Evolutionary conservation across 352 stramenopile species (phyloP).

Genomic region (Pythium monospermum): DNA sequence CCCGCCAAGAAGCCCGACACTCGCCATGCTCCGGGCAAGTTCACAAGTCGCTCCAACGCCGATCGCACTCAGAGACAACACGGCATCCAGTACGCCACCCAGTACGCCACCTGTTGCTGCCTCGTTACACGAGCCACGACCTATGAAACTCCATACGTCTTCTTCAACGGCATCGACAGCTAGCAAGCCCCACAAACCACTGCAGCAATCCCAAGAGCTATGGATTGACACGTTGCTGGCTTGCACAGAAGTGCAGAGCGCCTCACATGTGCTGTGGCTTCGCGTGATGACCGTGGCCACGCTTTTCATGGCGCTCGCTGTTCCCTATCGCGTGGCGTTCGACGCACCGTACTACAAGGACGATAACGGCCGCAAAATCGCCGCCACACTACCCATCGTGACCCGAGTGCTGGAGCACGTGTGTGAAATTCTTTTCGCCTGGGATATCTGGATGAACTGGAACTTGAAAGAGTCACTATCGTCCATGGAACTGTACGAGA

Average conservation of each 20-base stretch:
- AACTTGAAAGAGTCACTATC: conserved; percentile 37
- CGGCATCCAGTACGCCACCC: neutral
- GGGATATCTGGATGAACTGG: conserved; percentile 63
- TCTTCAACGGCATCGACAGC: neutral
- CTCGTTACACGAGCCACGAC: too few relatives aligned
- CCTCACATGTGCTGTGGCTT: conserved; percentile 38
- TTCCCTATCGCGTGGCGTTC: conserved; percentile 44
- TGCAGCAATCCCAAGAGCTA: conserved; percentile 10
- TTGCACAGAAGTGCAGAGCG: conserved; percentile 39
- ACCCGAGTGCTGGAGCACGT: conserved; percentile 29
- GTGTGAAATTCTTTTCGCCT: conserved; percentile 43
- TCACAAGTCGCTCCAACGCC: neutral
- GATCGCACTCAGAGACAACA: too few relatives aligned
- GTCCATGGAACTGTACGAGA: conserved; percentile 52
- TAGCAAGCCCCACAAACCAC: neutral
- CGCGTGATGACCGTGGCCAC: conserved; percentile 24
- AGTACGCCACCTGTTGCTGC: neutral
- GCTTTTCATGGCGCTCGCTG: conserved; percentile 34
- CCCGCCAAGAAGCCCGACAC: neutral
- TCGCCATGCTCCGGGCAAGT: too few relatives aligned
- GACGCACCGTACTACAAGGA: conserved; percentile 25
- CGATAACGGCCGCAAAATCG: conserved; percentile 7
- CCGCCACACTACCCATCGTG: conserved; percentile 15
- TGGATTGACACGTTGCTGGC: conserved; percentile 48
- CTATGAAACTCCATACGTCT: neutral